Evolutionary conservation across 805 yeast species (phyloP).

Genomic region (Candida loeiensis): DNA sequence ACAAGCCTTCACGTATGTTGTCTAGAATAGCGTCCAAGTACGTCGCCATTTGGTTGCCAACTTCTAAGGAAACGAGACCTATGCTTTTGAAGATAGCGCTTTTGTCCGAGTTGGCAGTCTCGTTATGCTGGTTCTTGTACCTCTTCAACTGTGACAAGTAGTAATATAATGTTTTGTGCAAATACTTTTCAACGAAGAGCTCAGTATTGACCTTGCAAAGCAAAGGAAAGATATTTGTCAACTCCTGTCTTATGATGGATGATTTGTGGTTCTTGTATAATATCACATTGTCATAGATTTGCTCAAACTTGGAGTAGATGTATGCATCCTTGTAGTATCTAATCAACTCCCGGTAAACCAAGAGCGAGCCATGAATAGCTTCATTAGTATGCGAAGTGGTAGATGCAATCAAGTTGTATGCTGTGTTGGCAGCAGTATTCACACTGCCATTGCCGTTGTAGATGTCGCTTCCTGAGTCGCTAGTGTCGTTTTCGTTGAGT

Average conservation of each 20-base stretch:
- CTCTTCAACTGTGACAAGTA: constrained; percentile 75
- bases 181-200: constrained; percentile 71
- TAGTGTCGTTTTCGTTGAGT: constrained; percentile 27
- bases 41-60: constrained; percentile 79
- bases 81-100: constrained; percentile 74
- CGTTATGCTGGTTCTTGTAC: constrained; percentile 44
- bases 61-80: constrained; percentile 79
- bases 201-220: constrained; percentile 75
- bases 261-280: constrained; percentile 75
- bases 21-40: constrained; percentile 85
- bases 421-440: constrained; percentile 14
- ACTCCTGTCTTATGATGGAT: constrained; percentile 72
- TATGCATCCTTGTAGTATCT: constrained; percentile 65
- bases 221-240: constrained; percentile 78
- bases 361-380: constrained; percentile 79
- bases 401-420: constrained; percentile 21
- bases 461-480: constrained; percentile 8
- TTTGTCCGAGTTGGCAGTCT: constrained; percentile 51
- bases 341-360: constrained; percentile 78
- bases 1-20: constrained; percentile 74
- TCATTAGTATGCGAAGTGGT: constrained; percentile 44
- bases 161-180: constrained; percentile 75
- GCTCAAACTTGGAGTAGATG: constrained; percentile 67
- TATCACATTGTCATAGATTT: constrained; percentile 71
- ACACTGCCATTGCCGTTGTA: constrained; percentile 8